Percentiles rank a stretch among this genome's conserved stretches.
phyloP scores from a whole-genome alignment of 768 basidiomycete genomes.

The Pulveroboletus sp. region DNA sequence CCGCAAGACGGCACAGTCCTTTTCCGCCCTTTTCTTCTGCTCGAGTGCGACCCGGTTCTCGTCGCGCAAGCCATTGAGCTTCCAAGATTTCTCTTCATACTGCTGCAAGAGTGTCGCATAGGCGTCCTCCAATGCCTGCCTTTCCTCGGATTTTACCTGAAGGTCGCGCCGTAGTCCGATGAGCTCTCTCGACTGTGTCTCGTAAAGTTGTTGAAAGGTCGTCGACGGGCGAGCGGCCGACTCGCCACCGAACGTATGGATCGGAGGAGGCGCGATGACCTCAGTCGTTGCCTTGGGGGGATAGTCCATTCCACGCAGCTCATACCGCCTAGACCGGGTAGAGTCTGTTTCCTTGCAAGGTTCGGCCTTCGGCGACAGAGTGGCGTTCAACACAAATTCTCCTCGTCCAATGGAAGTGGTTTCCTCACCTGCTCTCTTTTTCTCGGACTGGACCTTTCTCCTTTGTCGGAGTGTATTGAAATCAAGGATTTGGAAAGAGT shows the following conservation, averaged over 20 bases:
- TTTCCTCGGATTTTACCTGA: not conserved
- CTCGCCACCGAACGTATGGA: not conserved
- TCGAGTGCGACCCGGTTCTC: constrained; percentile 3
- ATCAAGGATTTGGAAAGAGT: no score
- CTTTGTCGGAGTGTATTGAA: no score
- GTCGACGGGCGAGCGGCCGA: not conserved
- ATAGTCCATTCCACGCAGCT: not conserved
- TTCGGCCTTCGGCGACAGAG: not conserved
- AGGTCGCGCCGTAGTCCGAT: constrained; percentile 3
- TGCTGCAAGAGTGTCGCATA: constrained; percentile 5
- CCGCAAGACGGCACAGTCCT: constrained; percentile 2
- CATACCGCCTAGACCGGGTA: not conserved
- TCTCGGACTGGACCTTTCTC: no score
- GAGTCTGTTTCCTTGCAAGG: not conserved
- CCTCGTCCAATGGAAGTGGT: no score
- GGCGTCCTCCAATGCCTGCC: constrained; percentile 6
- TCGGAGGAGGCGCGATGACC: not conserved
- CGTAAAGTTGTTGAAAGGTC: not conserved
- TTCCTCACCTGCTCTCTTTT: constrained; percentile 8
- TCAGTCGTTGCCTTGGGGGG: no score
- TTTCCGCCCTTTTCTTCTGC: constrained; percentile 2
- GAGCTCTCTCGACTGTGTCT: constrained; percentile 10
- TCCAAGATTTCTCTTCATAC: constrained; percentile 11
- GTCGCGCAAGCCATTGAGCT: constrained; percentile 1
- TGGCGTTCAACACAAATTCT: no score